Conservation (phyloP, 2,329 filamentous ascomycete genomes). For the Ceratocystis smalleyi region DNA sequence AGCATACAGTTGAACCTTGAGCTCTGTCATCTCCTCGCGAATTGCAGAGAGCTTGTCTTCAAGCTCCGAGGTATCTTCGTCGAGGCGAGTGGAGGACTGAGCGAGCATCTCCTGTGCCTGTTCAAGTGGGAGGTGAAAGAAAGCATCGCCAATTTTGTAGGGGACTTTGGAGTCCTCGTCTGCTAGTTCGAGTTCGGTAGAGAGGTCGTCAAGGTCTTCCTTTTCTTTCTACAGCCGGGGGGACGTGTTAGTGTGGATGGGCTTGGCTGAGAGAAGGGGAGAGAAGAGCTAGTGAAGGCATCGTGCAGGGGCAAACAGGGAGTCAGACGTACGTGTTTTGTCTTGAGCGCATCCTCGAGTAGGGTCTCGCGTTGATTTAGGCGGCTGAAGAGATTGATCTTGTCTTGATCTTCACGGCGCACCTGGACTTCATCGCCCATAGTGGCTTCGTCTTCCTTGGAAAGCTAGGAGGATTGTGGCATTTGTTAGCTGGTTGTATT, state of each 20-base stretch:
- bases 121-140: constrained; percentile 68
- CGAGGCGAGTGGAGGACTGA: constrained; percentile 54
- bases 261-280: neutral
- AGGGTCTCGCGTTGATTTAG: constrained; percentile 72
- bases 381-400: constrained; percentile 95
- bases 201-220: constrained; percentile 89
- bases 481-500: constrained; percentile 16
- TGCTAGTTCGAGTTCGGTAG: constrained; percentile 77
- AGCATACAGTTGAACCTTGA: constrained; percentile 87
- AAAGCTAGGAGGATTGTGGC: constrained; percentile 45
- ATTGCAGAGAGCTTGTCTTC: constrained; percentile 63
- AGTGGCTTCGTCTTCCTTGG: constrained; percentile 77
- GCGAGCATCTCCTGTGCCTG: constrained; percentile 78
- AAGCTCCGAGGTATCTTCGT: constrained; percentile 56
- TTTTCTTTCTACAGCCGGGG: constrained; percentile 72
- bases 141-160: constrained; percentile 96
- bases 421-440: constrained; percentile 77
- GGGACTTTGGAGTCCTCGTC: constrained; percentile 90
- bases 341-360: constrained; percentile 65
- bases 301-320: too few relatives aligned
- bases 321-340: constrained; percentile 53
- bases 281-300: neutral
- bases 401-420: constrained; percentile 91
- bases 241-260: neutral
- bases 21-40: constrained; percentile 70